Conservation (phyloP, 1,139 yeast species). For the Lodderomyces theae region DNA sequence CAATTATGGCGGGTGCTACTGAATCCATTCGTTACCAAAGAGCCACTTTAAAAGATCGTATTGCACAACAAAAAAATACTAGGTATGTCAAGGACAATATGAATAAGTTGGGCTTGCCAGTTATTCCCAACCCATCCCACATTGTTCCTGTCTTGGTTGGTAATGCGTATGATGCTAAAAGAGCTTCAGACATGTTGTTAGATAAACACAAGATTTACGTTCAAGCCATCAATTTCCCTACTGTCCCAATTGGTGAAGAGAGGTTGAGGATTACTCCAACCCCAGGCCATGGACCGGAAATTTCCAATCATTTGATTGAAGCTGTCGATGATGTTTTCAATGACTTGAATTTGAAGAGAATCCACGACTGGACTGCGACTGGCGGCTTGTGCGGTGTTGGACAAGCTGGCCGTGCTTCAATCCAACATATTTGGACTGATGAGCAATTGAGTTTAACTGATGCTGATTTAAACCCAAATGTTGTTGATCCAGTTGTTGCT, state of each 20-base stretch:
- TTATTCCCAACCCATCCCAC: constrained; percentile 95
- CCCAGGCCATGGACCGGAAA: constrained; percentile 85
- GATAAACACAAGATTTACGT: constrained; percentile 85
- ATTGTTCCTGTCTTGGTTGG: constrained; percentile 95
- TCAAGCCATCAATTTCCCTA: constrained; percentile 97
- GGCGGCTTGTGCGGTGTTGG: constrained; percentile 96
- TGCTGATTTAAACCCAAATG: constrained; percentile 62
- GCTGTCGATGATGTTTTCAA: constrained; percentile 82
- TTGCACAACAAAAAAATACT: constrained; percentile 81
- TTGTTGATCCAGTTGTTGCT: constrained; percentile 54
- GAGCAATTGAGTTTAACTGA: constrained; percentile 65
- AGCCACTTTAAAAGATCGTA: constrained; percentile 71
- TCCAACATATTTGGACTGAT: constrained; percentile 78
- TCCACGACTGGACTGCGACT: constrained; percentile 67
- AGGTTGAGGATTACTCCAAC: constrained; percentile 96
- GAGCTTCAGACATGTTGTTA: constrained; percentile 85
- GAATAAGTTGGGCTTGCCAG: constrained; percentile 78
- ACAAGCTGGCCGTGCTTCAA: constrained; percentile 37
- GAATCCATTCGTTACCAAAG: constrained; percentile 86
- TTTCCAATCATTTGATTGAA: constrained; percentile 69
- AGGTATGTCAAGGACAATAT: constrained; percentile 77
- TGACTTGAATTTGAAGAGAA: constrained; percentile 71
- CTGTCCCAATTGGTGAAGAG: constrained; percentile 94
- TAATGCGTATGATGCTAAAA: constrained; percentile 87
- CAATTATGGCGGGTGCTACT: constrained; percentile 94